These are phyloP conservation scores for Umbelopsis sp. DNA, from an alignment of 192 early-diverging fungal species.

Conservation along the genomic window DNA sequence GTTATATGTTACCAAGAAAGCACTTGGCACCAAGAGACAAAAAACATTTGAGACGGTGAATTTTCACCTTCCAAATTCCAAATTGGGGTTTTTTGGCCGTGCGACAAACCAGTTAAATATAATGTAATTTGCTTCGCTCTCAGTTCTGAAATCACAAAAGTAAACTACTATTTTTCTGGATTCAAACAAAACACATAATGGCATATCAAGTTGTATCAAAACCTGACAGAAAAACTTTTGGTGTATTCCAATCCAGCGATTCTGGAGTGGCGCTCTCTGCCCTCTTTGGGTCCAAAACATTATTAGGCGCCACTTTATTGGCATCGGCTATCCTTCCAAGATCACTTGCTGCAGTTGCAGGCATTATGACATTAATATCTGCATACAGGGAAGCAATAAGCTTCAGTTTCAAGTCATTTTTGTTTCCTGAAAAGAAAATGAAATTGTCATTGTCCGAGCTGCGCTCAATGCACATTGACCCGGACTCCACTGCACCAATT, in stretches of 20 bases:
- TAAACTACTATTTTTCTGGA: neutral
- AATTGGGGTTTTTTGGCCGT: too few species aligned
- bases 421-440: neutral
- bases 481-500: neutral
- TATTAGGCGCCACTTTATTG: neutral
- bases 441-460: neutral
- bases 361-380: neutral
- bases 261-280: neutral
- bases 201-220: neutral
- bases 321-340: slow-evolving; percentile 1
- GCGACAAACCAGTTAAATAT: too few species aligned
- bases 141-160: too few species aligned
- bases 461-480: neutral
- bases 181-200: neutral
- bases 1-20: too few species aligned
- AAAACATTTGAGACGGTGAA: too few species aligned
- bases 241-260: neutral
- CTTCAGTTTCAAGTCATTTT: neutral
- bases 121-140: too few species aligned
- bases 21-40: too few species aligned
- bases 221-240: neutral
- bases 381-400: neutral
- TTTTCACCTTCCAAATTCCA: too few species aligned
- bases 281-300: neutral
- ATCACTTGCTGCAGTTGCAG: neutral